Base-by-base conservation (phyloP, 306 rosid genomes). In the Gleditsia sinensis region DNA sequence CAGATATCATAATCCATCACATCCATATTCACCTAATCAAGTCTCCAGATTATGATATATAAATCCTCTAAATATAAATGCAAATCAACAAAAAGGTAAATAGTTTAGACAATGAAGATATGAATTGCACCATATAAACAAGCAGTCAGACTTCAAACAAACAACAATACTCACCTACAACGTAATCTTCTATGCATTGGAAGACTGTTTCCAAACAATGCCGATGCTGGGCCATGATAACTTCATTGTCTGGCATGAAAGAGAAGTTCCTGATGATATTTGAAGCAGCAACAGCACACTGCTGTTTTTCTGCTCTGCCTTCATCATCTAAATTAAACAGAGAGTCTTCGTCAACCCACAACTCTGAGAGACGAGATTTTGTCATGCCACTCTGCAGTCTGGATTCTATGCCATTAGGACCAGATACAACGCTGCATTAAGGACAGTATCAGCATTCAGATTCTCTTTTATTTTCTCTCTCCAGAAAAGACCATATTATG, bases 191-290 rank as follows among this genome's bases (percentile, higher is more conserved):
- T 28, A 95, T 77, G 82, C 98, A 95, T 67, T 92, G 98, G 84
- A 95, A 89, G 46, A 89, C 81, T 30, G 98, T 88, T 86, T 95
- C 98, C 84, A 95, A 72, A 78, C 96, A 90, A 81, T 95, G 99
- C 58, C 98, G 96, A 81, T 90, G 86, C 42, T 80, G 96, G 71
- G 96, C 99, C 99, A 95, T 95, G 80, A 90, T 86, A 60, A 85
- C 82, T 81, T 95, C 99, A 83, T 95, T 95, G 20, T 95, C 99
- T 46, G 96, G 99, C 98, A 95, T 95, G 83, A 95, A 95, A 61
- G 99, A 95, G 80, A 95, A 95, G 84, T 95, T 95, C 55, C 98
- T 86, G 60, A 95, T 81, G 77, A 95, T 75, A 87, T 95, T 95
- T 71, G 99, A 95, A 77, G 98, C 99, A 51, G 80, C 94, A 76